Base-by-base conservation (phyloP, 1,139 yeast genomes). In the Pichia sp. region DNA sequence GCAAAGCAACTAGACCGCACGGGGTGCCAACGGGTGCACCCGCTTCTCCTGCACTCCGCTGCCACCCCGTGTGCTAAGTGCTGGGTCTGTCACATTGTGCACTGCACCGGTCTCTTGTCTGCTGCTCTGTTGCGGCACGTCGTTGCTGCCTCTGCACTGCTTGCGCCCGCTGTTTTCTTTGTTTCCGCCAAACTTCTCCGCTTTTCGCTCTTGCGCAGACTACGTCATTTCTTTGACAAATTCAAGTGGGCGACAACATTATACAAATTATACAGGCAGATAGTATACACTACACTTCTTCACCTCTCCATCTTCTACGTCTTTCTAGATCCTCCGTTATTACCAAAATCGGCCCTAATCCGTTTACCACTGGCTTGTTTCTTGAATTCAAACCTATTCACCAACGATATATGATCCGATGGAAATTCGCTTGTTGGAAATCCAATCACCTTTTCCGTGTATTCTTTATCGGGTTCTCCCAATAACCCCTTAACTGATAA, bases 381-480 rank as follows among this genome's bases (percentile, higher is more conserved):
- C 67, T 83, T 83, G 64, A 89, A 78, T 62, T 83, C 87, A 62
- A 90, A 84, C 67, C 83, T 82, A 31, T 93, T 75, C 53, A 90
- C 79, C 58, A 91, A 73, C 19, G 97, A 93, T 62, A 91, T 81
- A 70, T 93, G 98, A 69, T 93, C 99, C 45, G 96, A 87, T 38
- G 98, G 97, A 72, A 87, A 86, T 67, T 90, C 87, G 22, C 91
- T 90, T 67, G 89, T 89, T 27, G 99, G 99, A 69, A 93, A 83
- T 11, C 98, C 99, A 65, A 93, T 86, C 59, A 84, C 82, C 60
- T 84, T 83, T 55, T 79, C 74, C 45, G 85, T 76, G 67, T 93
- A 93, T 9, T 84, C 85, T 51, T 77, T 78, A 67, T 91, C 98
- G 45, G 91, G 81, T 61, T 82, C 82, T 44, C 97, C 98, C 57